Evolutionary conservation across 108 stramenopile species (phyloP), one percentile per base, ranked within the genome.

Genomic region (Parmales sp.): DNA sequence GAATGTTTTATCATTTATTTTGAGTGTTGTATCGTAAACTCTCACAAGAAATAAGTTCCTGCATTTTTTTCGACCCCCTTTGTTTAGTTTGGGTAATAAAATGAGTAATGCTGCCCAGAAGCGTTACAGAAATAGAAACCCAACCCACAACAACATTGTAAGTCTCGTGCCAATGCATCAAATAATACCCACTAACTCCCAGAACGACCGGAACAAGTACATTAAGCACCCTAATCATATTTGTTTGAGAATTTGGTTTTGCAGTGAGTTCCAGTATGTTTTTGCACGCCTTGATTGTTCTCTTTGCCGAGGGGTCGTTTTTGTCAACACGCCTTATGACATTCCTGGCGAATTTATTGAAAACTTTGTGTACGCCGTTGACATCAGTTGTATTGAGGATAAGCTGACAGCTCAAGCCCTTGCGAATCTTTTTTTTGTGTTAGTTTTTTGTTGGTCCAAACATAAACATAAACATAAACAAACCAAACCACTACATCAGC

Each of bases 321-420:
- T 68, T 51, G 6, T 71, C 73, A 1, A 88, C 91, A 65, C 82
- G 82, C 2, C 41, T 72, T 39, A 70, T 39, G 7, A 92, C 78
- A 38, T 74, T 72, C 11, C 31, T 39, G 18, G 91, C 87, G 60
- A 89, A 88, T 25, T 63, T 41, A 29, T 79, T 67, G 69, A 92
- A 92, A 25, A 76, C 85, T 16, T 74, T 72, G 51, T 92, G 88
- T n/a, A 92, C 86, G 25, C 87, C 88, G 26, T 65, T 68, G 22
- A 87, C 45, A 39, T 76, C 82, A 39, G 82, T 89, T 26, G 91
- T 89, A 43, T 72, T 66, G 28, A 86, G 78, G 26, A 92, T 79
- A 34, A 92, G 78, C 45, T 82, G 73, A 75, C 91, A 92, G 1
- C 86, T 86, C 64, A 86, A 72, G 26, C 91, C 91, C 72, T 92